Evolutionary conservation across 2,329 filamentous ascomycete species (phyloP).

Genomic region (Paracoccidioides lutzii): DNA sequence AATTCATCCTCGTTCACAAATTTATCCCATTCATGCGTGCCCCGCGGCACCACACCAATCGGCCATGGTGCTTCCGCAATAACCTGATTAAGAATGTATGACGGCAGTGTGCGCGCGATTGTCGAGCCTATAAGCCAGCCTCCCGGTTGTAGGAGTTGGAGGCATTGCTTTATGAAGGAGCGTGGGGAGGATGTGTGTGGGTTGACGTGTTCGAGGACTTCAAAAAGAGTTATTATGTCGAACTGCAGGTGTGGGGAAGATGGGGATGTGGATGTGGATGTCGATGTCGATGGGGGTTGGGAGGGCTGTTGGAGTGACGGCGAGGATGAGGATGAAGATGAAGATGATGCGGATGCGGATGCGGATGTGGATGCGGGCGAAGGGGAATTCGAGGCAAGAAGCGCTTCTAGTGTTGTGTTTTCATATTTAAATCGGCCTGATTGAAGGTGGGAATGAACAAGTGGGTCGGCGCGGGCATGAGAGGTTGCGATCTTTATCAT

Average conservation of each 20-base stretch:
- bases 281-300: not conserved
- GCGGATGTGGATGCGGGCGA: not conserved
- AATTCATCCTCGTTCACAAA: constrained; percentile 63
- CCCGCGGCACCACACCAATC: constrained; percentile 67
- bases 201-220: constrained; percentile 86
- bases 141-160: constrained; percentile 63
- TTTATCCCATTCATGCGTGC: constrained; percentile 93
- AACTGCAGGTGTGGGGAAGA: constrained; percentile 32
- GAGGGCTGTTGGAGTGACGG: not conserved
- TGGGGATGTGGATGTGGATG: not conserved
- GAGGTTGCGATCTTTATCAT: constrained; percentile 52
- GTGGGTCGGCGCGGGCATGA: constrained; percentile 64
- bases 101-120: constrained; percentile 77
- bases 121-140: constrained; percentile 90
- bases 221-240: constrained; percentile 79
- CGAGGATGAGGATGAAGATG: not conserved
- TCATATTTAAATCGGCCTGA: constrained; percentile 52
- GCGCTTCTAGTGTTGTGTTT: constrained; percentile 63
- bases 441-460: constrained; percentile 41
- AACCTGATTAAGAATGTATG: constrained; percentile 85
- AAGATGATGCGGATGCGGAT: constrained; percentile 13
- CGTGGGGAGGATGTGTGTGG: constrained; percentile 55
- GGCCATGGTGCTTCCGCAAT: constrained; percentile 68
- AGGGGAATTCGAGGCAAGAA: constrained; percentile 7
- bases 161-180: constrained; percentile 44